phyloP scores from a whole-genome alignment of 2,329 filamentous ascomycete species.

The Trichoderma arundinaceum region DNA sequence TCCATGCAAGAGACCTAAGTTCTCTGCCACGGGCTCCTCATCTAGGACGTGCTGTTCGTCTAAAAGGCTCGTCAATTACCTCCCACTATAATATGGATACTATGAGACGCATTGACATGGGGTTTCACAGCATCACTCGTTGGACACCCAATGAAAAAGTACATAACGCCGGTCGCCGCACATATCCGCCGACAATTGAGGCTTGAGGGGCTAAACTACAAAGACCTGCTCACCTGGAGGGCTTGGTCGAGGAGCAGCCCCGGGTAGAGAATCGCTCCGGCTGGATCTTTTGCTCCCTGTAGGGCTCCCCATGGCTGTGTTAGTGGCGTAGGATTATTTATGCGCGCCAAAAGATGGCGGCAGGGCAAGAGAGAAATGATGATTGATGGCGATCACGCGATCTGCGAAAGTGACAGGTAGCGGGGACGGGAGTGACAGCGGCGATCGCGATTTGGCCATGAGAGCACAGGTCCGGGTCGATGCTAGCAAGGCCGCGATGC shows the following conservation, averaged over 20 bases:
- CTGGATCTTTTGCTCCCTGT: conserved; percentile 30
- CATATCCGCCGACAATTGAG: background rate
- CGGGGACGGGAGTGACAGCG: background rate
- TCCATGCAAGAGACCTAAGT: conserved; percentile 41
- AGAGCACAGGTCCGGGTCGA: conserved; percentile 3
- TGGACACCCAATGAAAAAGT: background rate
- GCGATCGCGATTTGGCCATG: background rate
- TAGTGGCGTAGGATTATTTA: background rate
- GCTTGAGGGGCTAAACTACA: background rate
- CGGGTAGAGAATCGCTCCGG: conserved; percentile 25
- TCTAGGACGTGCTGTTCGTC: background rate
- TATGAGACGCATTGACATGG: background rate
- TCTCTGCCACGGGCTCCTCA: background rate
- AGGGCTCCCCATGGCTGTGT: conserved; percentile 20
- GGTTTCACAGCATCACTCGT: background rate
- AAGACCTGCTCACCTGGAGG: conserved; percentile 5
- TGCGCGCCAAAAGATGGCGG: background rate
- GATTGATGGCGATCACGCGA: conserved; percentile 11
- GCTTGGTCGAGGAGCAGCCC: conserved; percentile 20
- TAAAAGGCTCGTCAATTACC: conserved; percentile 1
- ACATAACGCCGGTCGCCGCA: background rate
- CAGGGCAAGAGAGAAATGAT: background rate
- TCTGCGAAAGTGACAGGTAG: conserved; percentile 2
- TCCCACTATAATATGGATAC: background rate
- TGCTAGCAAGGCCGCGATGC: background rate